Conservation (phyloP, 2,329 filamentous ascomycete genomes). For the Aureobasidium sp. region DNA sequence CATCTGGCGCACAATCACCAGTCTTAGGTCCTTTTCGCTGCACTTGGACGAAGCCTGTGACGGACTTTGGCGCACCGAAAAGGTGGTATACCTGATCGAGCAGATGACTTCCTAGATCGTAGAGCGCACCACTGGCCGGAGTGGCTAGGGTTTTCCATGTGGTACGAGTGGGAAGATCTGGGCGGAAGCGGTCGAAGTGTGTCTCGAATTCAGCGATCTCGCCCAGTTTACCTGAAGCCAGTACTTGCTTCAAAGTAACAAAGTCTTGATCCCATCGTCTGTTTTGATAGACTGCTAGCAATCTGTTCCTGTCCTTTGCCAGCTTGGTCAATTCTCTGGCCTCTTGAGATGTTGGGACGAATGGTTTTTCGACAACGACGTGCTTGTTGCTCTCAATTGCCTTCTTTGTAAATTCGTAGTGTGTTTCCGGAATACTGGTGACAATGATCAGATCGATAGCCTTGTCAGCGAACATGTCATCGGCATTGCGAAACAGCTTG, state of each 20-base stretch:
- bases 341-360: conserved; percentile 62
- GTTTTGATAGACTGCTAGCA: conserved; percentile 45
- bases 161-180: conserved; percentile 38
- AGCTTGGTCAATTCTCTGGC: conserved; percentile 50
- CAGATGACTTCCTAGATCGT: conserved; percentile 67
- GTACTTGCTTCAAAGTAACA: conserved; percentile 55
- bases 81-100: conserved; percentile 65
- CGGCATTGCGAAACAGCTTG: conserved; percentile 55
- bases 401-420: conserved; percentile 56
- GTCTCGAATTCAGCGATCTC: conserved; percentile 70
- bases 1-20: conserved; percentile 34
- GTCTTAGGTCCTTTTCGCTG: conserved; percentile 54
- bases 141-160: conserved; percentile 61
- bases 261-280: conserved; percentile 73
- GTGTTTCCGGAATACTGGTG: conserved; percentile 62
- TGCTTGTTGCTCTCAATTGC: conserved; percentile 65
- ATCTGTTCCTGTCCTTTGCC: conserved; percentile 29
- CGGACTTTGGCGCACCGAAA: conserved; percentile 58
- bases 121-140: conserved; percentile 59
- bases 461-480: conserved; percentile 56
- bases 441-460: conserved; percentile 62
- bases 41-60: conserved; percentile 60
- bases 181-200: conserved; percentile 68
- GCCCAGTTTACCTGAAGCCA: conserved; percentile 53
- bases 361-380: conserved; percentile 75